Percentiles rank a stretch among this genome's conserved stretches.
Evolutionary conservation across 108 stramenopile genomes (phyloP).

Genomic region (Fragilariopsis cylindrus): DNA sequence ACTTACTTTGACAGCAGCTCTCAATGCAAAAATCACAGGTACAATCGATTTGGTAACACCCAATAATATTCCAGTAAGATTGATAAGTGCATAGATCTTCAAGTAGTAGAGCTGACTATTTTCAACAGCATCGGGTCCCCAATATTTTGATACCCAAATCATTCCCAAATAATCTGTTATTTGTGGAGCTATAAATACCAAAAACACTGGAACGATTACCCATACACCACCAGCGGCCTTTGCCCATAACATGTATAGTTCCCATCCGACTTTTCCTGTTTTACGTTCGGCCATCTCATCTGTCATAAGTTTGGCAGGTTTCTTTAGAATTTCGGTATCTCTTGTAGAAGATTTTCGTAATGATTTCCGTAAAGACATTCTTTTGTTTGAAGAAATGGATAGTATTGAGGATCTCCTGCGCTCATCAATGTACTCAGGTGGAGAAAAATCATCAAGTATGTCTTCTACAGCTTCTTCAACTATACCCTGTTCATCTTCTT

Average conservation of each 20-base stretch:
- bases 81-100: constrained; percentile 68
- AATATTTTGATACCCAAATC: constrained; percentile 55
- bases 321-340: background rate
- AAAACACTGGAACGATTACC: constrained; percentile 49
- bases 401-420: background rate
- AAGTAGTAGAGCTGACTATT: constrained; percentile 42
- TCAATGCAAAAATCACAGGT: constrained; percentile 47
- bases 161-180: constrained; percentile 39
- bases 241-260: constrained; percentile 77
- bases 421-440: background rate
- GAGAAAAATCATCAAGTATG: background rate
- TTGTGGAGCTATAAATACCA: constrained; percentile 55
- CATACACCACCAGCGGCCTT: constrained; percentile 77
- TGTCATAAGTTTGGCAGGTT: constrained; percentile 50
- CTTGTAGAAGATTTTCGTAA: constrained; percentile 1
- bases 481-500: background rate
- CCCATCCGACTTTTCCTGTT: constrained; percentile 50
- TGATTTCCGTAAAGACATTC: constrained; percentile 11
- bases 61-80: constrained; percentile 49
- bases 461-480: background rate
- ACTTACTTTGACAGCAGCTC: constrained; percentile 47
- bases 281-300: constrained; percentile 47
- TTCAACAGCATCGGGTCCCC: constrained; percentile 33
- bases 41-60: constrained; percentile 48
- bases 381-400: constrained; percentile 1